Percentiles rank a stretch among this genome's conserved stretches.
Conservation (phyloP, 192 early-diverging fungal genomes). For the Linnemannia schmuckeri region DNA sequence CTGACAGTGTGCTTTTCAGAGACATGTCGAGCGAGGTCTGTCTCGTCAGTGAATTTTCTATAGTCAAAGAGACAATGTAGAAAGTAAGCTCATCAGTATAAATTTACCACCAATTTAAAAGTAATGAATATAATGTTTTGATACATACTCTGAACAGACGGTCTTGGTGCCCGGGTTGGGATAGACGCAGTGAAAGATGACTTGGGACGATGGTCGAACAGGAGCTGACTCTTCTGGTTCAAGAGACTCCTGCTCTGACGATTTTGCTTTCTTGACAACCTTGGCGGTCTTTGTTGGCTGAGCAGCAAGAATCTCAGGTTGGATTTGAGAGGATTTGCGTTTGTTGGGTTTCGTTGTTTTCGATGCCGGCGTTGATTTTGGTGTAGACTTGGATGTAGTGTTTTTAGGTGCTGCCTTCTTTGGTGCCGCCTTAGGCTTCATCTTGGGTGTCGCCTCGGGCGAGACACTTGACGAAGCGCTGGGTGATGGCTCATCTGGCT, state of each 20-base stretch:
- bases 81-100: neutral
- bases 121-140: neutral
- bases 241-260: neutral
- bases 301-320: neutral
- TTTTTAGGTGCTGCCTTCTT: neutral
- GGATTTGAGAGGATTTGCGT: constrained; percentile 37
- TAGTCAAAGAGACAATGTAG: neutral
- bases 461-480: neutral
- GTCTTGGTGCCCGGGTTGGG: constrained; percentile 13
- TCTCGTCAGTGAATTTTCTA: constrained; percentile 16
- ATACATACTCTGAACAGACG: neutral
- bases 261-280: neutral
- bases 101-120: neutral
- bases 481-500: neutral
- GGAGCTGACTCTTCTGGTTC: constrained; percentile 4
- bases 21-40: constrained; percentile 13
- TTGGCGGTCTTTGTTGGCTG: neutral
- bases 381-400: neutral
- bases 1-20: constrained; percentile 6
- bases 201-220: neutral
- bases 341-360: constrained; percentile 27
- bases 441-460: neutral
- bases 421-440: neutral
- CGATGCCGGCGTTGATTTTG: neutral
- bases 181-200: constrained; percentile 25